A percentile compares a stretch with the other conserved stretches of the same genome.
These are phyloP conservation scores for Apiospora koreana DNA, from an alignment of 2,329 filamentous ascomycete species.

Conservation along the genomic window DNA sequence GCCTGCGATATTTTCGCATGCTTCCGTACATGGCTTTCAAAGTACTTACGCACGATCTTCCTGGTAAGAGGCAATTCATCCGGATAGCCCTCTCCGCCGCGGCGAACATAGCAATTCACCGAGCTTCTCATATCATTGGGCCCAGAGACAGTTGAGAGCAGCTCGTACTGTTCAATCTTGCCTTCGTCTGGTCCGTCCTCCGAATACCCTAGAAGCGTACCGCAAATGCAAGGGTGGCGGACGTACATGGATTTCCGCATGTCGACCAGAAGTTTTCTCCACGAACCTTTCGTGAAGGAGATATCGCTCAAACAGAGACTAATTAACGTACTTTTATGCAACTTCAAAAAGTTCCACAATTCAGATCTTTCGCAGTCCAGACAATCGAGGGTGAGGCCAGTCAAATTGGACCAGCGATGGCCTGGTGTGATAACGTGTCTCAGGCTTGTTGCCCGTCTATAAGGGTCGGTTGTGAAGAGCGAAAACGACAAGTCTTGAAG, in stretches of 20 bases:
- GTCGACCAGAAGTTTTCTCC: not conserved
- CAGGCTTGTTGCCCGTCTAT: not conserved
- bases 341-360: not conserved
- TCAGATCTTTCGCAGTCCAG: not conserved
- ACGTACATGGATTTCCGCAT: not conserved
- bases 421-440: not conserved
- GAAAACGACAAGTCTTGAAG: not conserved
- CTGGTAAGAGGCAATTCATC: conserved; percentile 7
- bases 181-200: too few species aligned
- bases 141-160: too few species aligned
- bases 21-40: not conserved
- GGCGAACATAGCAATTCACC: not conserved
- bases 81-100: not conserved
- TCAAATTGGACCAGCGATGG: not conserved
- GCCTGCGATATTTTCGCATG: not conserved
- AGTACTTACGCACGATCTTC: not conserved
- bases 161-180: too few species aligned
- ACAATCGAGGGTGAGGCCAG: not conserved
- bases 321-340: not conserved
- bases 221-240: not conserved
- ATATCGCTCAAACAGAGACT: not conserved
- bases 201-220: not conserved
- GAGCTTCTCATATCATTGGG: conserved; percentile 11
- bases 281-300: not conserved
- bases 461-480: too few species aligned